Evolutionary conservation across 1,284 basidiomycete species (phyloP).

Genomic region (Agaricales sp.): DNA sequence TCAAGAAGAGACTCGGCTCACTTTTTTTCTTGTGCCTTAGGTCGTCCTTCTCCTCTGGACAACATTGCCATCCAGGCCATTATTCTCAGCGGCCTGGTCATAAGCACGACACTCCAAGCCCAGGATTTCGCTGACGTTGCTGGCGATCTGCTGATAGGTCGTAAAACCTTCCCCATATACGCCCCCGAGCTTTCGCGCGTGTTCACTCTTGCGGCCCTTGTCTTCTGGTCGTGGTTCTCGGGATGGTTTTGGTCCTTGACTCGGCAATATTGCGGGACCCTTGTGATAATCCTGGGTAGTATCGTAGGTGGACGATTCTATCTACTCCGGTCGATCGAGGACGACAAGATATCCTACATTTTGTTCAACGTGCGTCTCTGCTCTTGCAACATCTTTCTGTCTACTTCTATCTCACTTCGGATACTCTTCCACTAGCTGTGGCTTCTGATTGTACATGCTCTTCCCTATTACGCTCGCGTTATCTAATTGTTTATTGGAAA

Average conservation of each 20-base stretch:
- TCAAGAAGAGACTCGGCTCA: background rate
- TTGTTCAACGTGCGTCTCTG: conserved; percentile 1
- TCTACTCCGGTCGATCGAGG: background rate
- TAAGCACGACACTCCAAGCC: conserved; percentile 23
- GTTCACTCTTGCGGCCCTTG: conserved; percentile 11
- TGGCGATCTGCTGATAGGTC: conserved; percentile 19
- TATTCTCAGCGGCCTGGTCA: conserved; percentile 16
- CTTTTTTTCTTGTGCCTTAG: background rate
- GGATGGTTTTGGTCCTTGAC: conserved; percentile 11
- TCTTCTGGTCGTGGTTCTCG: conserved; percentile 12
- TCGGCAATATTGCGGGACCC: background rate
- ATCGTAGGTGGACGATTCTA: background rate
- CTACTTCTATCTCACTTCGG: too few species aligned
- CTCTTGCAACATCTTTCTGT: too few species aligned
- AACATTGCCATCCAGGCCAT: conserved; percentile 14
- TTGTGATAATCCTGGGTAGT: background rate
- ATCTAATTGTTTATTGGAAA: too few species aligned
- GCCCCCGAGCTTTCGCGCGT: conserved; percentile 15
- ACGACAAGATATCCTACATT: background rate
- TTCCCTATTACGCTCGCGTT: too few species aligned
- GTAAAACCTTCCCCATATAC: conserved; percentile 22
- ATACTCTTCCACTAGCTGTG: too few species aligned
- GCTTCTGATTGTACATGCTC: background rate
- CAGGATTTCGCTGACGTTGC: conserved; percentile 24
- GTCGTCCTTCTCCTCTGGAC: conserved; percentile 10